Evolutionary conservation across 2,329 filamentous ascomycete species (phyloP).

Genomic region (Xylaria sp.): DNA sequence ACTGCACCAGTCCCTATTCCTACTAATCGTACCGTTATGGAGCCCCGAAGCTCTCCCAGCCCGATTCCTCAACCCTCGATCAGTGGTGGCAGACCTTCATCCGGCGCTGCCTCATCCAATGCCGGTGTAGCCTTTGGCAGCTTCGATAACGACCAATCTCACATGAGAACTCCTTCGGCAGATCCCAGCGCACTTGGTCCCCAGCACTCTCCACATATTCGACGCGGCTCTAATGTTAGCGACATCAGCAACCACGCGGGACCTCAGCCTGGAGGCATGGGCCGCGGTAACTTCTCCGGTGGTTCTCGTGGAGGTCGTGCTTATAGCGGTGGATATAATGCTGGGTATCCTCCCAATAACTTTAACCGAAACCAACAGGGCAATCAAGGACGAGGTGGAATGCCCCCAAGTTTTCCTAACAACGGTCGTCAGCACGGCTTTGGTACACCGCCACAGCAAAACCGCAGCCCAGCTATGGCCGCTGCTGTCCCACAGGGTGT

Average conservation of each 20-base stretch:
- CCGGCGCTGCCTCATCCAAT: constrained; percentile 72
- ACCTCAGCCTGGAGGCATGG: constrained; percentile 60
- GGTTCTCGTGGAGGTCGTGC: constrained; percentile 62
- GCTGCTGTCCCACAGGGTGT: constrained; percentile 74
- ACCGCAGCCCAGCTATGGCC: constrained; percentile 58
- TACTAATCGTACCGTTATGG: constrained; percentile 75
- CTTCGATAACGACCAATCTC: constrained; percentile 76
- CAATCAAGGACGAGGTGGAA: constrained; percentile 63
- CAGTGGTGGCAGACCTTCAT: constrained; percentile 86
- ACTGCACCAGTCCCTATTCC: constrained; percentile 72
- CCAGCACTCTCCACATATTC: constrained; percentile 78
- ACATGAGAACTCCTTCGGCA: constrained; percentile 74
- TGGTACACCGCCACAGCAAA: constrained; percentile 59
- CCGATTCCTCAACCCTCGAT: constrained; percentile 90
- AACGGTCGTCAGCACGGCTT: constrained; percentile 52
- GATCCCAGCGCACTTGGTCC: constrained; percentile 69
- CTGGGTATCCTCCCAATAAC: constrained; percentile 57
- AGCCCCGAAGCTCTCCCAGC: constrained; percentile 88
- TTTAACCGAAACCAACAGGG: constrained; percentile 54
- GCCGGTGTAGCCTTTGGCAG: constrained; percentile 83
- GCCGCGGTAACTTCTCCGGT: constrained; percentile 66
- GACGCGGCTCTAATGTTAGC: constrained; percentile 85
- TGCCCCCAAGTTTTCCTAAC: constrained; percentile 59
- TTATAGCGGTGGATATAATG: constrained; percentile 62
- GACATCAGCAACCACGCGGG: constrained; percentile 74